phyloP scores from a whole-genome alignment of 164 flowering plant species.

The Nymphaea thermarum region DNA sequence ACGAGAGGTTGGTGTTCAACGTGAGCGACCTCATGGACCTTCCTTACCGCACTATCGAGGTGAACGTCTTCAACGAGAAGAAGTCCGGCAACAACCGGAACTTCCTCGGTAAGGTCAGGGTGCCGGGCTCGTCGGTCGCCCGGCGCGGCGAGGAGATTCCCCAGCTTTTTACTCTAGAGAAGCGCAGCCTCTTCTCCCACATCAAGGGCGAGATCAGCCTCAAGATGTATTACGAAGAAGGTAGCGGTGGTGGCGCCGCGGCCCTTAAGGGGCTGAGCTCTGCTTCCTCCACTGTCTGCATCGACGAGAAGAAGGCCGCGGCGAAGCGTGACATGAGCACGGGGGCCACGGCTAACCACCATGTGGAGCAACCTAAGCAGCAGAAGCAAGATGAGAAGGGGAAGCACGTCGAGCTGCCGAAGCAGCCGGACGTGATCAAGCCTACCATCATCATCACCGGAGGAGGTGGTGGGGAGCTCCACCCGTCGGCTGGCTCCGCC shows the following conservation, averaged over 20 bases:
- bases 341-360: neutral
- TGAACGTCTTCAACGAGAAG: slow-evolving; percentile 35
- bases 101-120: slow-evolving; percentile 52
- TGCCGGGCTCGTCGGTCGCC: slow-evolving; percentile 49
- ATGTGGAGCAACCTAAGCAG: slow-evolving; percentile 7
- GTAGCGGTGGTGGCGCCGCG: neutral
- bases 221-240: slow-evolving; percentile 33
- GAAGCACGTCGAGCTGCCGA: slow-evolving; percentile 6
- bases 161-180: slow-evolving; percentile 61
- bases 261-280: neutral
- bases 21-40: slow-evolving; percentile 41
- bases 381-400: slow-evolving; percentile 9
- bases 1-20: slow-evolving; percentile 59
- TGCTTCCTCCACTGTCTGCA: neutral
- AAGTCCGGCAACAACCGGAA: slow-evolving; percentile 20
- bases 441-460: slow-evolving; percentile 9
- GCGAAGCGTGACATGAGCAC: slow-evolving; percentile 4
- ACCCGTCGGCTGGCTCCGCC: neutral
- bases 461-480: slow-evolving; percentile 9
- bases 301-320: neutral
- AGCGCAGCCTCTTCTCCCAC: slow-evolving; percentile 40
- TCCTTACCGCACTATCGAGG: slow-evolving; percentile 44
- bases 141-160: slow-evolving; percentile 52
- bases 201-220: slow-evolving; percentile 68
- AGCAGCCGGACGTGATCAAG: slow-evolving; percentile 13